Conservation (phyloP, 306 rosid genomes). For the Gleditsia sinensis region DNA sequence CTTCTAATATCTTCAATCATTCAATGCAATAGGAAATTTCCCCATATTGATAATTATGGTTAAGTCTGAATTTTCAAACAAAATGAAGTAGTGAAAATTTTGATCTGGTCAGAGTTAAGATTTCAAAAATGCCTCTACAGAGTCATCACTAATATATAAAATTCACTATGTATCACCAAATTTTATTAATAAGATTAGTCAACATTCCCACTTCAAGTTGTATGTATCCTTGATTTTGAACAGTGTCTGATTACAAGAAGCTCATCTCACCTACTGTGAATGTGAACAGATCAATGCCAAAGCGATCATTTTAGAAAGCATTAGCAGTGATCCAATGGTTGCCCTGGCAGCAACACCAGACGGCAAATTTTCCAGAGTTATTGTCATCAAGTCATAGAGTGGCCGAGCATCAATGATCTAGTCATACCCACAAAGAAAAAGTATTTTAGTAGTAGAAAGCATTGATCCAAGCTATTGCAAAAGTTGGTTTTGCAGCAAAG, state of each 20-base stretch:
- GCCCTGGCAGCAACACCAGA: constrained; percentile 77
- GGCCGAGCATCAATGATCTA: constrained; percentile 75
- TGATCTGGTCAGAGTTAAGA: neutral
- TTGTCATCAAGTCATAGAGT: constrained; percentile 86
- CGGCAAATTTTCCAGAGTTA: constrained; percentile 80
- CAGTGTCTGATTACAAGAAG: neutral
- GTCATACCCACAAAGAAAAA: constrained; percentile 29
- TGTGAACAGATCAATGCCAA: constrained; percentile 55
- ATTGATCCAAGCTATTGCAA: neutral
- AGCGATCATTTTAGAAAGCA: constrained; percentile 74
- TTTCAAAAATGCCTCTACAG: neutral
- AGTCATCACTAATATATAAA: neutral
- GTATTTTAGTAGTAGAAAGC: constrained; percentile 30
- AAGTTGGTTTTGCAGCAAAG: neutral
- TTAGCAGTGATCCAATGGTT: constrained; percentile 71
- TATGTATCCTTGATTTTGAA: neutral
- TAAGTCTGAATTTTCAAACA: neutral
- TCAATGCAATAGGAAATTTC: neutral
- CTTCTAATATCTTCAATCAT: constrained; percentile 18
- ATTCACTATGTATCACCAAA: constrained; percentile 5
- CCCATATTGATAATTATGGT: neutral
- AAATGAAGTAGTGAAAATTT: neutral
- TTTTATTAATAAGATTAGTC: neutral
- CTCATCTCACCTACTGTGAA: constrained; percentile 66
- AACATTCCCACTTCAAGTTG: constrained; percentile 19